phyloP scores from a whole-genome alignment of 768 basidiomycete species.

The Agrocybe praecox region DNA sequence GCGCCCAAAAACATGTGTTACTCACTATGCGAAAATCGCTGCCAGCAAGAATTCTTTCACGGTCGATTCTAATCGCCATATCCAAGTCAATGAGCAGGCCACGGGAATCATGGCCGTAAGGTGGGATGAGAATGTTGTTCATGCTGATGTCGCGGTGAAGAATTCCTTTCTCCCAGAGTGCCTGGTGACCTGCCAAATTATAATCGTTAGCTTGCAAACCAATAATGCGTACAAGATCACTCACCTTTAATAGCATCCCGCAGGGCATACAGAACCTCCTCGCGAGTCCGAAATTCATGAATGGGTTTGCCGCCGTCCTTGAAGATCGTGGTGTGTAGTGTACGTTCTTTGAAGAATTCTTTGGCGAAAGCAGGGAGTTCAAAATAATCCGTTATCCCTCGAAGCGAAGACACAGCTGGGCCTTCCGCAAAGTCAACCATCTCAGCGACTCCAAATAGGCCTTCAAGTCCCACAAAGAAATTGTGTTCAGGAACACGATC shows the following conservation, averaged over 20 bases:
- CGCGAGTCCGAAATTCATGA: conserved; percentile 6
- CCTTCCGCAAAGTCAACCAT: conserved; percentile 13
- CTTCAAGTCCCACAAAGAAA: conserved; percentile 10
- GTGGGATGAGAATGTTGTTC: conserved; percentile 21
- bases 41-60: neutral
- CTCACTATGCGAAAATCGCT: conserved; percentile 9
- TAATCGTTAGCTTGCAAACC: too few species aligned
- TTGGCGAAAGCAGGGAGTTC: neutral
- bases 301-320: conserved; percentile 15
- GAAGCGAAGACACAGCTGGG: too few species aligned
- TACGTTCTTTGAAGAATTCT: neutral
- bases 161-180: conserved; percentile 14
- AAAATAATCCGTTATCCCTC: neutral
- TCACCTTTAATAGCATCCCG: conserved; percentile 19
- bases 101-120: neutral
- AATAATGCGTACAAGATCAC: neutral
- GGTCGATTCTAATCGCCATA: conserved; percentile 8
- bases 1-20: neutral
- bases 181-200: conserved; percentile 22
- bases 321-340: conserved; percentile 5
- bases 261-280: conserved; percentile 15
- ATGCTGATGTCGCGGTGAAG: conserved; percentile 28
- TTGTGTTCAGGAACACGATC: conserved; percentile 8
- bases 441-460: conserved; percentile 17
- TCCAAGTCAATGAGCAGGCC: conserved; percentile 18